Evolutionary conservation across 176 grass and related monocot genomes (phyloP).

Genomic region (Eleusine indica): DNA sequence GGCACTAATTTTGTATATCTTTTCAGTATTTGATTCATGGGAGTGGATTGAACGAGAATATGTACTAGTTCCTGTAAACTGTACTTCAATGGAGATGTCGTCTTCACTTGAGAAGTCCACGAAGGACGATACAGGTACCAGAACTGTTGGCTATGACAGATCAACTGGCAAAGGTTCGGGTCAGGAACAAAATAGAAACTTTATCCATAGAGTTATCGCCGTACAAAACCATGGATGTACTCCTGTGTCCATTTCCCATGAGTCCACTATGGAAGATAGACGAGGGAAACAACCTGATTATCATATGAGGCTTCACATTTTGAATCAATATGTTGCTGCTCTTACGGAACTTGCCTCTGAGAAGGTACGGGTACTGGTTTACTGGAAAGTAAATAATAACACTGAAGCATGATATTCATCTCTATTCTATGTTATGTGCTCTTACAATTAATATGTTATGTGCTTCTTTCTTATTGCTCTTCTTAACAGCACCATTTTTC

Average conservation of each 20-base stretch:
- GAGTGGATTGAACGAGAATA: conserved; percentile 73
- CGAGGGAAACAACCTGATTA: conserved; percentile 38
- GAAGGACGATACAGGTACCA: conserved; percentile 47
- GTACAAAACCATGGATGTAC: conserved; percentile 37
- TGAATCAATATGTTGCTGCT: conserved; percentile 62
- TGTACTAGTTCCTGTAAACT: conserved; percentile 61
- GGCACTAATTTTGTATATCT: conserved; percentile 34
- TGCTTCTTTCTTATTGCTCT: neutral
- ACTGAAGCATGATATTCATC: conserved; percentile 27
- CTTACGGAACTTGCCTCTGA: conserved; percentile 61
- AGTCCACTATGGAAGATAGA: conserved; percentile 45
- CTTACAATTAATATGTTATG: neutral
- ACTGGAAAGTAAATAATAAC: conserved; percentile 28
- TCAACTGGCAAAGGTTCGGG: conserved; percentile 29
- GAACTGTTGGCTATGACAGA: conserved; percentile 28
- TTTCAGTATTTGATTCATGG: conserved; percentile 72
- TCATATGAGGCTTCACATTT: conserved; percentile 52
- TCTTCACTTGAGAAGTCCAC: conserved; percentile 52
- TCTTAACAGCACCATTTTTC: neutral
- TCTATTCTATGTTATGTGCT: conserved; percentile 19
- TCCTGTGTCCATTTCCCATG: conserved; percentile 13
- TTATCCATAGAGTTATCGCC: conserved; percentile 12
- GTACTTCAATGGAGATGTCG: conserved; percentile 47
- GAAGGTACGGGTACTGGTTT: conserved; percentile 53
- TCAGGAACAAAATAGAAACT: conserved; percentile 42